Base-by-base conservation (phyloP, 805 yeast genomes). In the Ogataea pignaliae region DNA sequence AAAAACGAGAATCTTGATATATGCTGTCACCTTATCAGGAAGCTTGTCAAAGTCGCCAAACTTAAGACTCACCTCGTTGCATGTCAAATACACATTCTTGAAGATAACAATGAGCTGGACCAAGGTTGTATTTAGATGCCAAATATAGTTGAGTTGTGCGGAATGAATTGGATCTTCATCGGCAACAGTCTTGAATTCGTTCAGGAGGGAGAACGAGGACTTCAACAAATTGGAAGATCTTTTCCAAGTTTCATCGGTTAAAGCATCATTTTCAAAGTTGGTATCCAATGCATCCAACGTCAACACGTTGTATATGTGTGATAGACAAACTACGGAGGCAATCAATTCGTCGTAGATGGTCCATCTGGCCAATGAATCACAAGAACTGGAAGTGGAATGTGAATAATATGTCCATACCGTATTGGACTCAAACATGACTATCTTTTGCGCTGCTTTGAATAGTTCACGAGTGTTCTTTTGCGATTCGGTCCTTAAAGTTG, bases 41-140 rank as follows among this genome's bases (percentile, higher is more conserved):
- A 57, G 33, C 13, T 55, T 43, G n/a, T 57, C 57, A 40, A 59
- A 55, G 14, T 49, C 48, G 2, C 61, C 62, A 41, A 53, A 53
- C 7, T 45, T 47, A 1, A 46, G 26, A 29, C 51, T 55, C 9
- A 60, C 44, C 16, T 57, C 57, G 9, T 37, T 21, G n/a, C 46
- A 42, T 1, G 56, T 52, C 2, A 34, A 15, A 39, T 46, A 43
- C 10, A 55, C 42, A 36, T 60, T 53, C 28, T 55, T 59, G 40
- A 54, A 47, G n/a, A 59, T 37, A 18, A 55, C 52, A 12, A 54
- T 46, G 37, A 56, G 39, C 31, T 60, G 65, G 9, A 53, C 50
- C 38, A 57, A 42, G 7, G 50, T 36, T 9, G 39, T 43, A 29
- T 51, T 56, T 10, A 50, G 31, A 32, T 56, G 60, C 37, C 46